These are phyloP conservation scores for Plasmodium malariae DNA, from an alignment of 169 alveolate species.

Conservation along the genomic window DNA sequence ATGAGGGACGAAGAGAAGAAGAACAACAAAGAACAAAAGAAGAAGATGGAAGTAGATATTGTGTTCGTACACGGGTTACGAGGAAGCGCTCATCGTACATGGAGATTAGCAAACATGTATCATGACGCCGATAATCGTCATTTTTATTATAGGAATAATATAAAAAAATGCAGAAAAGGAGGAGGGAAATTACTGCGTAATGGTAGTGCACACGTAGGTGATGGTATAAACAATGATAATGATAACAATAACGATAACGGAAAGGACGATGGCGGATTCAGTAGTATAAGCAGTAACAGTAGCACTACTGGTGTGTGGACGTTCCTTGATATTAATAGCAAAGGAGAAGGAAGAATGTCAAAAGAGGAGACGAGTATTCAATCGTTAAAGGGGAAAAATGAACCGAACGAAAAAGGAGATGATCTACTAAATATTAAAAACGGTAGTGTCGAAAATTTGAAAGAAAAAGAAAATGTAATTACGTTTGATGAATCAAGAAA, in stretches of 20 bases:
- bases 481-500: conserved; percentile 43
- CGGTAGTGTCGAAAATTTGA: conserved; percentile 7
- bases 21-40: neutral
- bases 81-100: conserved; percentile 69
- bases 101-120: conserved; percentile 60
- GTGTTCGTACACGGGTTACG: conserved; percentile 65
- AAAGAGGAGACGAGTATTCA: neutral
- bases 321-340: conserved; percentile 8
- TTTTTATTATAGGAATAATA: conserved; percentile 26
- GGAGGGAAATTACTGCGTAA: neutral
- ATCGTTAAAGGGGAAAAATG: neutral
- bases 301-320: neutral
- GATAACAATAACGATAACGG: neutral
- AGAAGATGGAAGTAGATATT: conserved; percentile 32
- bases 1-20: neutral
- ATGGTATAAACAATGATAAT: neutral
- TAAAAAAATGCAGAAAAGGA: neutral
- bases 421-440: conserved; percentile 11
- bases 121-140: neutral
- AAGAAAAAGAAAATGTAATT: conserved; percentile 50
- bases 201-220: neutral
- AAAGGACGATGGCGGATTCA: neutral
- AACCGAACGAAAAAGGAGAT: neutral
- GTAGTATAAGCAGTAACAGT: neutral
- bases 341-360: neutral